These are phyloP conservation scores for Xylariomycetidae sp. DNA, from an alignment of 2,329 filamentous ascomycete species.

Conservation along the genomic window DNA sequence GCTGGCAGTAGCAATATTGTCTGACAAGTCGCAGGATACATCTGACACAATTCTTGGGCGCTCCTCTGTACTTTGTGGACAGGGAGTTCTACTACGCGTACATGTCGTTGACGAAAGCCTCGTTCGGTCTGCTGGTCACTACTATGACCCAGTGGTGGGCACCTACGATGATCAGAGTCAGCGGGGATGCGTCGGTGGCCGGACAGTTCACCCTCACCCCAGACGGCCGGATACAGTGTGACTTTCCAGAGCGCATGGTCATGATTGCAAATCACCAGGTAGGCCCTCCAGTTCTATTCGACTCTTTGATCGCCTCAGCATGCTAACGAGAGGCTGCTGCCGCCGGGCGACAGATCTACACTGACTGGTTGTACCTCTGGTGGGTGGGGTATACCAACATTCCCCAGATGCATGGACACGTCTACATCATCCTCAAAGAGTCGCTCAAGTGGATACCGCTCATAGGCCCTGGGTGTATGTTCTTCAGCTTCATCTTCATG, in stretches of 20 bases:
- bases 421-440: constrained; percentile 89
- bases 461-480: constrained; percentile 75
- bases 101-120: constrained; percentile 83
- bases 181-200: constrained; percentile 74
- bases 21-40: constrained; percentile 47
- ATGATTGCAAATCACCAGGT: constrained; percentile 85
- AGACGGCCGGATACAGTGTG: constrained; percentile 71
- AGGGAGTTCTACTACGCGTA: constrained; percentile 77
- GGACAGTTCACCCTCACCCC: constrained; percentile 66
- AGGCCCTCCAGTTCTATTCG: constrained; percentile 9
- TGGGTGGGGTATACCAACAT: constrained; percentile 81
- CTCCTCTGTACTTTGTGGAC: constrained; percentile 71
- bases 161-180: constrained; percentile 77
- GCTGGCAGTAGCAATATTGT: constrained; percentile 7
- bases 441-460: constrained; percentile 77
- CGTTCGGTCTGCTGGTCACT: constrained; percentile 72
- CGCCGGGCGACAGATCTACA: constrained; percentile 58
- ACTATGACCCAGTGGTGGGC: constrained; percentile 84
- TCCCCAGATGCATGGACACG: constrained; percentile 74
- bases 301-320: constrained; percentile 8
- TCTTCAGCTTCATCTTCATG: constrained; percentile 88
- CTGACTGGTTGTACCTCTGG: constrained; percentile 90
- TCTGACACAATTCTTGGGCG: constrained; percentile 69
- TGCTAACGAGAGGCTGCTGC: constrained; percentile 14
- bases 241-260: constrained; percentile 76